Evolutionary conservation across 1,284 basidiomycete genomes (phyloP).

Genomic region (Ustilago bromivora): DNA sequence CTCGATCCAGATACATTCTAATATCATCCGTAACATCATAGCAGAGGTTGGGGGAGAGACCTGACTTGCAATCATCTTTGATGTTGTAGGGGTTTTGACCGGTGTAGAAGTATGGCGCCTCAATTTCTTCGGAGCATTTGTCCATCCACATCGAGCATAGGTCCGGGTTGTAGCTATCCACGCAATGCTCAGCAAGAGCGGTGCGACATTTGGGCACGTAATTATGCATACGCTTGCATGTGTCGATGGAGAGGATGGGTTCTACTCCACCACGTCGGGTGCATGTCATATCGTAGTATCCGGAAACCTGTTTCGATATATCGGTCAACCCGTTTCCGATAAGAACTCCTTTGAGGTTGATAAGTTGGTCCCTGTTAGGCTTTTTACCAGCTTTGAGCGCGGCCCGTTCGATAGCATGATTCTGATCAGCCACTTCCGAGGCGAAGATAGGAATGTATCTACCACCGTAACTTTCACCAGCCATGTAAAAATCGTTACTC

Average conservation of each 20-base stretch:
- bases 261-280: constrained; percentile 47
- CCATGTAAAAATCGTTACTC: constrained; percentile 61
- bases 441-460: constrained; percentile 87
- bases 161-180: constrained; percentile 39
- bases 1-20: constrained; percentile 56
- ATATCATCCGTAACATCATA: constrained; percentile 59
- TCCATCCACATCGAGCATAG: constrained; percentile 30
- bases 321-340: constrained; percentile 78
- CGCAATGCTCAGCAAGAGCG: constrained; percentile 37
- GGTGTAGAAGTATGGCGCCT: constrained; percentile 48
- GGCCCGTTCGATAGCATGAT: constrained; percentile 72
- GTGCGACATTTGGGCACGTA: constrained; percentile 39
- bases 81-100: constrained; percentile 65
- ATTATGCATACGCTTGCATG: constrained; percentile 51
- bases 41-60: constrained; percentile 53
- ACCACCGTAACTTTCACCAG: constrained; percentile 72
- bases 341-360: constrained; percentile 83
- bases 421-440: constrained; percentile 82
- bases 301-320: constrained; percentile 45
- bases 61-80: constrained; percentile 56
- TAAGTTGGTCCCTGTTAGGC: constrained; percentile 70
- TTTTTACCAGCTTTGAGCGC: constrained; percentile 74
- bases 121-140: constrained; percentile 47
- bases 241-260: constrained; percentile 51
- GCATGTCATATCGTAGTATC: constrained; percentile 63